Percentiles rank a stretch among this genome's conserved stretches.
These are phyloP conservation scores for Malassezia cuniculi DNA, from an alignment of 1,284 basidiomycete genomes.

Conservation along the genomic window DNA sequence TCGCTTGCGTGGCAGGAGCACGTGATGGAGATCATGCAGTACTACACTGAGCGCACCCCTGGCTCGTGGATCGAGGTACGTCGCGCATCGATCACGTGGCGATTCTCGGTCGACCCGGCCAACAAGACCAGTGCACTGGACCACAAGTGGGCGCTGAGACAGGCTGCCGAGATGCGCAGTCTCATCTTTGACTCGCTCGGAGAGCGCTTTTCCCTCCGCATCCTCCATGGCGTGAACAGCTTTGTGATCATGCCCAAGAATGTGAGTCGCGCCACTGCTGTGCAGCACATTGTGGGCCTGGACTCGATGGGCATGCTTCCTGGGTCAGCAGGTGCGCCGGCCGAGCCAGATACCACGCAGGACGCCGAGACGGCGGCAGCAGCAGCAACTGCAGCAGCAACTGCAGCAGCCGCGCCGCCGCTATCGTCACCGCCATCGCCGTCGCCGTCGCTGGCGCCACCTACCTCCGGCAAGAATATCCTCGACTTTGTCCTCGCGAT, in stretches of 20 bases:
- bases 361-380: neutral
- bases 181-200: constrained; percentile 53
- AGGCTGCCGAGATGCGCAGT: constrained; percentile 78
- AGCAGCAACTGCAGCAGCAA: no score
- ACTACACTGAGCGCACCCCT: constrained; percentile 78
- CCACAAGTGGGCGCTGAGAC: constrained; percentile 64
- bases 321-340: neutral
- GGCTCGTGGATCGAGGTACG: constrained; percentile 71
- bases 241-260: constrained; percentile 71
- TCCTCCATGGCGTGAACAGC: constrained; percentile 27
- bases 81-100: constrained; percentile 69
- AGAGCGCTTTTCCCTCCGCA: constrained; percentile 40
- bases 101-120: constrained; percentile 57
- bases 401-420: no score
- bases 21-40: constrained; percentile 58
- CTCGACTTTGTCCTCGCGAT: constrained; percentile 41
- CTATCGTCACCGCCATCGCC: no score
- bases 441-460: constrained; percentile 3
- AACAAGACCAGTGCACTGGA: constrained; percentile 50
- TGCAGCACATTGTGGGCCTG: constrained; percentile 46
- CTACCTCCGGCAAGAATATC: constrained; percentile 15
- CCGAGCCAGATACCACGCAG: neutral
- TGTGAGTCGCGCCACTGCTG: constrained; percentile 64
- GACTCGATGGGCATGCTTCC: constrained; percentile 18
- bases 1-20: constrained; percentile 66